These are phyloP conservation scores for Ceratocystis albifundus DNA, from an alignment of 2,329 filamentous ascomycete genomes.

Conservation along the genomic window DNA sequence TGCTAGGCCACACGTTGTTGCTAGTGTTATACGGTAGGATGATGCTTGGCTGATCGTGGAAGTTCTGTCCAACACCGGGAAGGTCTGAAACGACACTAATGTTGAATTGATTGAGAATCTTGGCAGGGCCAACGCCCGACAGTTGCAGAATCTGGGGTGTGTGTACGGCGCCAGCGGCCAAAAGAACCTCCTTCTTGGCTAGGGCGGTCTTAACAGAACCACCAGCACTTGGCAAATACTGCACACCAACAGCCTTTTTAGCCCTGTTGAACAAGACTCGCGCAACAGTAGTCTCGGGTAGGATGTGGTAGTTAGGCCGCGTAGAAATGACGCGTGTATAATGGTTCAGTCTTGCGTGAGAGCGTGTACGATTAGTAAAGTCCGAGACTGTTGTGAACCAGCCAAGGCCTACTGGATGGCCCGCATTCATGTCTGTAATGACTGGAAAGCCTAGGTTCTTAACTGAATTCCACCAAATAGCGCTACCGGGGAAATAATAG, in stretches of 20 bases:
- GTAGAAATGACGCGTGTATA: conserved; percentile 29
- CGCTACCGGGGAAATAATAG: conserved; percentile 28
- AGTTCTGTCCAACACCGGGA: conserved; percentile 39
- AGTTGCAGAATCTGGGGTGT: conserved; percentile 39
- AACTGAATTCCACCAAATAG: conserved; percentile 39
- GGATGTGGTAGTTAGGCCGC: conserved; percentile 48
- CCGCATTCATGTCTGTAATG: conserved; percentile 33
- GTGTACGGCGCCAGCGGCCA: conserved; percentile 34
- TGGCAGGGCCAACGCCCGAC: conserved; percentile 38
- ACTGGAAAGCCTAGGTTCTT: conserved; percentile 44
- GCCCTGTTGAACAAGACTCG: conserved; percentile 42
- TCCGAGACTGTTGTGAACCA: conserved; percentile 28
- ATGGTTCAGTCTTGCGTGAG: conserved; percentile 27
- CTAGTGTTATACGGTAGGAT: conserved; percentile 26
- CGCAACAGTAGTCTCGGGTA: conserved; percentile 45
- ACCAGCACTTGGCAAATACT: conserved; percentile 38
- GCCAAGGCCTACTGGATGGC: conserved; percentile 26
- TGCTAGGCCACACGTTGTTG: conserved; percentile 28
- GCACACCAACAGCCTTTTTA: conserved; percentile 46
- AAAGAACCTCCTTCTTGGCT: conserved; percentile 32
- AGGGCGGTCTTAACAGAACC: conserved; percentile 11
- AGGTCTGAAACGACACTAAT: conserved; percentile 36
- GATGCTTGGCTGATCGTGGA: conserved; percentile 34
- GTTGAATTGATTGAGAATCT: conserved; percentile 30
- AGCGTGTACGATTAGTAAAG: conserved; percentile 29